Conservation (phyloP, 1,284 basidiomycete genomes). For the Fomitopsis schrenkii region DNA sequence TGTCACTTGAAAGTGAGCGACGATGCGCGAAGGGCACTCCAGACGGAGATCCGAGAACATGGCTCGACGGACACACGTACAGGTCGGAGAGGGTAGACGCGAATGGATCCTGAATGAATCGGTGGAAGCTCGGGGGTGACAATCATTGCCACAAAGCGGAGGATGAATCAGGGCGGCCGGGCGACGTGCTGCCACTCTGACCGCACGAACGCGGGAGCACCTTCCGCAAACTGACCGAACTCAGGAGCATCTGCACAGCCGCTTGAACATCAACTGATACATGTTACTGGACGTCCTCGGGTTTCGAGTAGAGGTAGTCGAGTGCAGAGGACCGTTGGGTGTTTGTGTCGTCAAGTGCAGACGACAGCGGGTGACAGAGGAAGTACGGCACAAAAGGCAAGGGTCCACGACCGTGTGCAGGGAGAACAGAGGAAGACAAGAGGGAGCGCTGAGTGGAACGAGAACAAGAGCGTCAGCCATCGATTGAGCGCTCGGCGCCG, state of each 20-base stretch:
- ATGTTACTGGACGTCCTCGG: not conserved
- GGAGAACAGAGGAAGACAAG: not conserved
- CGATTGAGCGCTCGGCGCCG: constrained; percentile 12
- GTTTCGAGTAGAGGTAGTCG: not conserved
- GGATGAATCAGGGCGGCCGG: not conserved
- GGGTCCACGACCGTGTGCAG: not conserved
- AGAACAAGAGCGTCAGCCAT: constrained; percentile 7
- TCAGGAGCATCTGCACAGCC: not conserved
- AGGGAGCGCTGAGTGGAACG: not conserved
- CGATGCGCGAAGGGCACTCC: not conserved
- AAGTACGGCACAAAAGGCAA: not conserved
- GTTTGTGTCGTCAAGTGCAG: not conserved
- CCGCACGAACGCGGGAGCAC: not conserved
- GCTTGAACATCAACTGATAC: not conserved
- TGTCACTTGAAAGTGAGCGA: not conserved
- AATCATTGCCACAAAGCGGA: not conserved
- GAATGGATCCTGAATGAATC: not conserved
- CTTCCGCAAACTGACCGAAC: not conserved
- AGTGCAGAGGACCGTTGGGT: not conserved
- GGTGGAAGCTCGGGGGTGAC: not conserved
- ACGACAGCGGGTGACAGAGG: not conserved
- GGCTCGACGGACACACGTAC: not conserved
- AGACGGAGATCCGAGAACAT: not conserved
- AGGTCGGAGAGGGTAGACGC: not conserved
- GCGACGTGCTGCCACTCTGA: not conserved